phyloP scores from a whole-genome alignment of 805 yeast genomes.

The Candida sphagnicola region DNA sequence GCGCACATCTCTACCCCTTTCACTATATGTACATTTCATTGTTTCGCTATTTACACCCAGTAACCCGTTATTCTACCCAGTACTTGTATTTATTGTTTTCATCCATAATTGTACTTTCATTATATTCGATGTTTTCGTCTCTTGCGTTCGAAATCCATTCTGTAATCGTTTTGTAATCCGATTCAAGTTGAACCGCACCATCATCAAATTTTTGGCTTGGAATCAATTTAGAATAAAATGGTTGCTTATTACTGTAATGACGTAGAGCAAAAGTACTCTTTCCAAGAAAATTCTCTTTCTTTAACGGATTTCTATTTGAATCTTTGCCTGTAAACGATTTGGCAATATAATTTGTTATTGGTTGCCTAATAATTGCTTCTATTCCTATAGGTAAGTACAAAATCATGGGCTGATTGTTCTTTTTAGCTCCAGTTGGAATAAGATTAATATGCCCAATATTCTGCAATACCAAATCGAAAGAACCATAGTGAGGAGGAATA shows the following conservation, averaged over 20 bases:
- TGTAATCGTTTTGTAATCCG: not conserved
- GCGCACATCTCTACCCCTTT: too few species aligned
- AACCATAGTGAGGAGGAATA: constrained; percentile 69
- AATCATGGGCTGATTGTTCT: constrained; percentile 22
- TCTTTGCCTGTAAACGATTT: constrained; percentile 32
- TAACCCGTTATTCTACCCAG: constrained; percentile 9
- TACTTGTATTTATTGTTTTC: constrained; percentile 11
- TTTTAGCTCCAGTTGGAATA: constrained; percentile 51
- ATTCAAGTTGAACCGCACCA: not conserved
- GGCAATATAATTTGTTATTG: constrained; percentile 40
- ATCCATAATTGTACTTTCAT: constrained; percentile 6
- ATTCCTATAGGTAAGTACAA: constrained; percentile 55
- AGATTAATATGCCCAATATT: constrained; percentile 62
- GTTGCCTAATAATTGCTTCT: constrained; percentile 50
- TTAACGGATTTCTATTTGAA: constrained; percentile 18
- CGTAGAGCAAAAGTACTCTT: constrained; percentile 17
- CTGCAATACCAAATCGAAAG: constrained; percentile 60
- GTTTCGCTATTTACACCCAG: not conserved
- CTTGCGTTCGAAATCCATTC: not conserved
- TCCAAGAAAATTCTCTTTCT: constrained; percentile 13
- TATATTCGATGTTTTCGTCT: constrained; percentile 1
- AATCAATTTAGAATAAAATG: constrained; percentile 15
- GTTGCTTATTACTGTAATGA: constrained; percentile 11
- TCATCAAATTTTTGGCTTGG: constrained; percentile 6
- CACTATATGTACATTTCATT: not conserved